These are phyloP conservation scores for Citrullus mucosospermus DNA, from an alignment of 306 rosid species.

Conservation along the genomic window DNA sequence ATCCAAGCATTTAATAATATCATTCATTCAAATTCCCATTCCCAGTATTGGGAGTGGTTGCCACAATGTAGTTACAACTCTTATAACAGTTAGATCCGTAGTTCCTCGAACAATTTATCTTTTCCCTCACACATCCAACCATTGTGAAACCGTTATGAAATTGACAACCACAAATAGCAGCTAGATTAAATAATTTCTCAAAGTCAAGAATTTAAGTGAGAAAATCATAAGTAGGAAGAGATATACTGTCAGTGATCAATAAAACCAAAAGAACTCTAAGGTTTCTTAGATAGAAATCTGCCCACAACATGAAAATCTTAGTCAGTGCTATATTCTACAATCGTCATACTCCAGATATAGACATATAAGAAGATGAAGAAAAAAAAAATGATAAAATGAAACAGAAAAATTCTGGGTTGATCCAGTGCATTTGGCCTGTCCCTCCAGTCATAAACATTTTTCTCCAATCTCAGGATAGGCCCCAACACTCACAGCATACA, in stretches of 20 bases:
- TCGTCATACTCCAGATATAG: not conserved
- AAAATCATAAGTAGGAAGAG: not conserved
- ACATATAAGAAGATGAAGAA: not conserved
- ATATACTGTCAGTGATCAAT: not conserved
- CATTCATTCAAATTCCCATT: too few species aligned
- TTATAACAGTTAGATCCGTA: not conserved
- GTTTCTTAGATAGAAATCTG: conserved; percentile 1
- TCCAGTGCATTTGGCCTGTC: not conserved
- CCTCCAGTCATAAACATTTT: not conserved
- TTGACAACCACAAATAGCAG: not conserved
- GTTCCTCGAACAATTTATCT: not conserved
- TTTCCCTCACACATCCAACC: not conserved
- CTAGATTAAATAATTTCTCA: not conserved
- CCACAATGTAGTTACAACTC: not conserved
- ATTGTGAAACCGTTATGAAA: not conserved
- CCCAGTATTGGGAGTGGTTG: too few species aligned
- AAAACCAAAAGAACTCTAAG: not conserved
- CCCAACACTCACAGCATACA: not conserved
- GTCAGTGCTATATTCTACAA: conserved; percentile 2
- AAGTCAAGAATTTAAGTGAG: not conserved
- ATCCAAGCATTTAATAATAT: too few species aligned
- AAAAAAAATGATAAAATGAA: not conserved
- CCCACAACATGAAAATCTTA: not conserved
- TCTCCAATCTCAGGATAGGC: conserved; percentile 2
- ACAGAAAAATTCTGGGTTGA: not conserved